Base-by-base conservation (phyloP, 169 alveolate genomes). In the Plasmodium blacklocki region DNA sequence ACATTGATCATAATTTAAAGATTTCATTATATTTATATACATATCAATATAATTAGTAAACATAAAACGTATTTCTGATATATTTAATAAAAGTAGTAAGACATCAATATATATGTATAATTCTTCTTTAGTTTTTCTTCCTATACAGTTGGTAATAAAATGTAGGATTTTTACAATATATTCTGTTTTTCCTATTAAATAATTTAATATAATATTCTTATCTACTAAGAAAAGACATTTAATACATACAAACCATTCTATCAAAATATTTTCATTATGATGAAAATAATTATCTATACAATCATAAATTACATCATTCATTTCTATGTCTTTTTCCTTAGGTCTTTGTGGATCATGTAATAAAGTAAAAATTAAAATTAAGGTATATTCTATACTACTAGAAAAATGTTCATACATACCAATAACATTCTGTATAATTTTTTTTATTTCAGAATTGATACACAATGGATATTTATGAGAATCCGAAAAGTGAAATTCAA, bases 141-240 rank as follows among this genome's bases (percentile, higher is more conserved):
- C 90, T 21, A 80, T 73, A 8, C 73, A 66, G 7, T 80, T 58
- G 12, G 68, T 80, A 49, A 80, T 80, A 68, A 66, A 80, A 62
- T 5, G 68, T 56, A 80, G 26, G 54, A 80, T 67, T 2, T 70
- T 43, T 15, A 23, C 23, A 39, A 80, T 67, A 62, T 80, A 80
- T 68, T 80, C 85, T 3, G 43, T 56, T 68, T 80, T 80, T 12
- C 90, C 90, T 6, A 80, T 80, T 56, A 80, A 49, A 72, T 80
- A 80, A 45, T 80, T 80, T 19, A 80, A 63, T 15, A 68, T 64
- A 68, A 80, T 80, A 80, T 56, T 47, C 21, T 80, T 80, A 72
- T 80, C 83, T 15, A 80, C 90, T 14, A 80, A 72, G 45, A 80
- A 80, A 60, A 80, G 83, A n/a, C 90, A 80, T 49, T 80, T 80